Evolutionary conservation across 495 filamentous ascomycete genomes (phyloP).

Genomic region (Amphirosellinia nigrospora): DNA sequence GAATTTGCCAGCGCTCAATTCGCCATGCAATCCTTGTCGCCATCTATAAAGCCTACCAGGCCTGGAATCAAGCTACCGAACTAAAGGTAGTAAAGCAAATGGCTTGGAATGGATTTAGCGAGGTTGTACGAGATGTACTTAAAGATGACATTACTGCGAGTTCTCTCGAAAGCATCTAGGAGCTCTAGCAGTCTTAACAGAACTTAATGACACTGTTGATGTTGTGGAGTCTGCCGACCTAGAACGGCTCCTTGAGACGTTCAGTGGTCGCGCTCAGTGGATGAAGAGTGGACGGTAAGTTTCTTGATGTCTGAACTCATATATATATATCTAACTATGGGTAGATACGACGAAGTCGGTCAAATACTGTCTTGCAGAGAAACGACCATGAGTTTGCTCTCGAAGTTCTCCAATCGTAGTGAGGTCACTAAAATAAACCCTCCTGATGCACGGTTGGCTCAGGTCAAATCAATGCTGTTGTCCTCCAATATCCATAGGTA

Average conservation of each 20-base stretch:
- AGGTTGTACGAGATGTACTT: constrained; percentile 64
- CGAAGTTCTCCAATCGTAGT: constrained; percentile 67
- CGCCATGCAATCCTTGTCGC: constrained; percentile 66
- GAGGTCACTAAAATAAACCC: constrained; percentile 60
- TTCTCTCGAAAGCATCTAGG: constrained; percentile 66
- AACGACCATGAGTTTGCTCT: constrained; percentile 80
- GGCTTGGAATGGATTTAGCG: constrained; percentile 68
- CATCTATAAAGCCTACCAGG: constrained; percentile 80
- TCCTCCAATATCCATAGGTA: constrained; percentile 76
- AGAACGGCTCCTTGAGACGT: constrained; percentile 63
- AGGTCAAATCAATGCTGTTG: constrained; percentile 73
- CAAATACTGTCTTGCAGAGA: constrained; percentile 82
- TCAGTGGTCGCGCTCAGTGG: constrained; percentile 72
- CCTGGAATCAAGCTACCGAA: constrained; percentile 70
- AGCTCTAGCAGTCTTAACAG: constrained; percentile 77
- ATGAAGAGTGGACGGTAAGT: constrained; percentile 77
- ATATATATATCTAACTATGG: constrained; percentile 18
- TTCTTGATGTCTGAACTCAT: neutral
- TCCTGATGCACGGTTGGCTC: constrained; percentile 69
- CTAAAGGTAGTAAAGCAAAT: constrained; percentile 53
- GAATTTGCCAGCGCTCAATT: constrained; percentile 79
- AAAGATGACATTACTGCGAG: constrained; percentile 61
- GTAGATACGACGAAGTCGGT: constrained; percentile 79
- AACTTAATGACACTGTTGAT: constrained; percentile 77
- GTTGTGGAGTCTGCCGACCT: constrained; percentile 64